Conservation (phyloP, 228 moss, liverwort and hornwort species). For the Sphagnum fallax region DNA sequence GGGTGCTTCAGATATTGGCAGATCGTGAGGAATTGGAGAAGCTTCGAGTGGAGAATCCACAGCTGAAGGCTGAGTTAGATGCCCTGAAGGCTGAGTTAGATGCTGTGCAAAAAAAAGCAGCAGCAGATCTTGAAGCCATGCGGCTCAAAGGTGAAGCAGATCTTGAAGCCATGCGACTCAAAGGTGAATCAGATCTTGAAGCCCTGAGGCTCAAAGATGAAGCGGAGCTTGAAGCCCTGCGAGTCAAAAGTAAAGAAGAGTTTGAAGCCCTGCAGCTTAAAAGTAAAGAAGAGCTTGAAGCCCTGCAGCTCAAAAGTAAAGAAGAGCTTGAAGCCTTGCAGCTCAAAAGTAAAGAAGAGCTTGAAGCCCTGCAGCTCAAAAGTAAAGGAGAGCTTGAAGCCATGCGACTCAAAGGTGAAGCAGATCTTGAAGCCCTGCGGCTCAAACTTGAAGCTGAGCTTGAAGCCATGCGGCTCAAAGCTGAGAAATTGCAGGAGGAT, state of each 20-base stretch:
- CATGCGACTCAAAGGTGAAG: too few species aligned
- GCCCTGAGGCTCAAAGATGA: slow-evolving; percentile 29
- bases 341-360: background rate
- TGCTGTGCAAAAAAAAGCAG: slow-evolving; percentile 31
- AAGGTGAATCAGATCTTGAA: slow-evolving; percentile 25
- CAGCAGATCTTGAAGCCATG: slow-evolving; percentile 26
- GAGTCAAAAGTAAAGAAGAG: background rate
- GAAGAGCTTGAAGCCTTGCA: slow-evolving; percentile 1
- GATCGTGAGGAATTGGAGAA: slow-evolving; percentile 39
- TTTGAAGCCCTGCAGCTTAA: background rate
- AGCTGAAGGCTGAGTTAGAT: slow-evolving; percentile 38
- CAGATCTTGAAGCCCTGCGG: slow-evolving; percentile 11
- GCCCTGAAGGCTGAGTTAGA: slow-evolving; percentile 25
- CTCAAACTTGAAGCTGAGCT: slow-evolving; percentile 6
- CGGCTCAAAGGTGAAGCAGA: slow-evolving; percentile 31
- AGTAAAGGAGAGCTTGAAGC: too few species aligned
- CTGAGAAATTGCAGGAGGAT: slow-evolving; percentile 29
- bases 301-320: background rate
- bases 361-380: too few species aligned
- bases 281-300: background rate
- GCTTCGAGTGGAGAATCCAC: slow-evolving; percentile 46
- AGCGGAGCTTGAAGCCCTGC: background rate
- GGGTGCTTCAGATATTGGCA: slow-evolving; percentile 23
- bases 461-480: slow-evolving; percentile 2
- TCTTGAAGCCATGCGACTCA: slow-evolving; percentile 23